These are phyloP conservation scores for Tilletia caries DNA, from an alignment of 1,284 basidiomycete genomes.

Conservation along the genomic window DNA sequence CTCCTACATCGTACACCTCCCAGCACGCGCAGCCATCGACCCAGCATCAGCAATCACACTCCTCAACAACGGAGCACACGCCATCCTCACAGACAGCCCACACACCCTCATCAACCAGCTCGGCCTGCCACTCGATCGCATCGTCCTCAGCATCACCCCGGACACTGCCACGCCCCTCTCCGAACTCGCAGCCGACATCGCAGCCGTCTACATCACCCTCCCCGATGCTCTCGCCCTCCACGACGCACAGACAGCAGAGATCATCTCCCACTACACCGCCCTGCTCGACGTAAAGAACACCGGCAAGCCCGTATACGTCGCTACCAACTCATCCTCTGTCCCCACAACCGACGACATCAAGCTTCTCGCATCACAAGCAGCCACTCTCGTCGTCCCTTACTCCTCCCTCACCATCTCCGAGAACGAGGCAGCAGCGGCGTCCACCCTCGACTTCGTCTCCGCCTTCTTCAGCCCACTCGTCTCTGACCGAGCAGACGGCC, in stretches of 20 bases:
- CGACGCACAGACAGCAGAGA: slow-evolving; percentile 27
- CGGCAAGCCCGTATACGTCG: slow-evolving; percentile 45
- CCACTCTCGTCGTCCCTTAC: slow-evolving; percentile 39
- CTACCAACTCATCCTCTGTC: slow-evolving; percentile 5
- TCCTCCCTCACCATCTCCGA: slow-evolving; percentile 27
- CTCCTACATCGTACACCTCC: slow-evolving; percentile 9
- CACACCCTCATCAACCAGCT: slow-evolving; percentile 40
- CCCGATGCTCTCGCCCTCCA: slow-evolving; percentile 21
- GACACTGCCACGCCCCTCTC: slow-evolving; percentile 27
- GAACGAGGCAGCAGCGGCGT: slow-evolving; percentile 19
- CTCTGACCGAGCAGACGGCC: slow-evolving; percentile 85
- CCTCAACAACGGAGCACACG: slow-evolving; percentile 34
- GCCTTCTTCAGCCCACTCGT: slow-evolving; percentile 62
- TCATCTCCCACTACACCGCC: slow-evolving; percentile 29
- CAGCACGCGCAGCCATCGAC: neutral
- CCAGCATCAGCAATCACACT: slow-evolving; percentile 10
- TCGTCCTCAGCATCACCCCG: slow-evolving; percentile 28
- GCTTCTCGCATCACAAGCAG: slow-evolving; percentile 26
- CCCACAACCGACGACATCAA: slow-evolving; percentile 31
- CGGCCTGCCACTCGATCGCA: slow-evolving; percentile 28
- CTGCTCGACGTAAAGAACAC: slow-evolving; percentile 34
- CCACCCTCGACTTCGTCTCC: slow-evolving; percentile 42
- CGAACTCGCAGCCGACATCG: slow-evolving; percentile 29
- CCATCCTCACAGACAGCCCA: slow-evolving; percentile 42
- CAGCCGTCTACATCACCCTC: slow-evolving; percentile 34